Evolutionary conservation across 805 yeast species (phyloP), one percentile per base, ranked within the genome.

Genomic region (Lipomyces orientalis): DNA sequence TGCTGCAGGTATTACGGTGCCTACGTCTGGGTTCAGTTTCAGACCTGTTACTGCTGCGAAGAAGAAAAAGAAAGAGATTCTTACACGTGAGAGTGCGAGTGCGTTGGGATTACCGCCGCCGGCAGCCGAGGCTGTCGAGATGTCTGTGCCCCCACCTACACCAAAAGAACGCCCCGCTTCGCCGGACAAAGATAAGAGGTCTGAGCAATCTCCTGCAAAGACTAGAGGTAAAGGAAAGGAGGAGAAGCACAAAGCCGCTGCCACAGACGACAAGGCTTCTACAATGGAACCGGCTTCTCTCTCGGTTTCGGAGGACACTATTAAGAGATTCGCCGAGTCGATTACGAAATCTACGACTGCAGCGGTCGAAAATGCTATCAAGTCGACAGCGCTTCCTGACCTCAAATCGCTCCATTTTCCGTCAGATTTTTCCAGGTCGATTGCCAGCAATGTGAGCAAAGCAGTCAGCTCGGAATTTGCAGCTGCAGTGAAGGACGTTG

Each of bases 1-100:
- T 22, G 57, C 16, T 7, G 6, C 55, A 2, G 60, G 49, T 22
- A 59, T 54, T 37, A 49, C 62, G 4, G 63, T 60, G 49, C 66
- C 66, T 34, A 64, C 66, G 4, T 63, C 65, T 16, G 66, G 52
- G 7, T 64, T 64, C 22, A 58, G 56, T n/a, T 64, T 64, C 64
- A 61, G 67, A 10, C 64, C 67, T 22, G 58, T n/a, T 4, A 60
- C 67, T 4, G 58, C 19, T 6, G 55, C 60, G 19, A 65, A 61
- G 58, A 58, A 39, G 57, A 61, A 58, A 49, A 61, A 55, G 61
- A 43, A 31, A n/a, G 65, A 65, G 63, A 65, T 65, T 35, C 52
- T 62, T 52, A 62, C 68, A 37, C 61, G 62, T 12, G 64, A 65
- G 58, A 65, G 46, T 33, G 68, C 68, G 16, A 58, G n/a, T 46